Evolutionary conservation across 2,329 filamentous ascomycete genomes (phyloP).

Genomic region (Microsporum ferrugineum): DNA sequence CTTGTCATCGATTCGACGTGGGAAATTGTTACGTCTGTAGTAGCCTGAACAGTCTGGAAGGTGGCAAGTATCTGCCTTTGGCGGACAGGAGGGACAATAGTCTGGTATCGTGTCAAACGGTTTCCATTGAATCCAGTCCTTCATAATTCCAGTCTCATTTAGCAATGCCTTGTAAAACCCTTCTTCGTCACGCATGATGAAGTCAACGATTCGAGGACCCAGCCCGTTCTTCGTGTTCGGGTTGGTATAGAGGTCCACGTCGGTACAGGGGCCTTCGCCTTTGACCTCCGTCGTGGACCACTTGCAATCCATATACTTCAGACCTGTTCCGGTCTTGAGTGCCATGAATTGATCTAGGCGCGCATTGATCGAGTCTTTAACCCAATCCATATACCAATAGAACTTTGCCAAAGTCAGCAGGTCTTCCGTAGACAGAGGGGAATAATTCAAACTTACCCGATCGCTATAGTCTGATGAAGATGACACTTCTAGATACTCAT

Average conservation of each 20-base stretch:
- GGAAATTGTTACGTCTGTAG: not conserved
- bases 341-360: too few species aligned
- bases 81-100: not conserved
- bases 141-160: not conserved
- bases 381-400: too few species aligned
- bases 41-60: not conserved
- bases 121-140: conserved; percentile 4
- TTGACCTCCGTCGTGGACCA: not conserved
- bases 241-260: not conserved
- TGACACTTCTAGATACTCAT: too few species aligned
- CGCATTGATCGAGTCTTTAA: too few species aligned
- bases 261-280: not conserved
- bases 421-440: too few species aligned
- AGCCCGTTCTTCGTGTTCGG: not conserved
- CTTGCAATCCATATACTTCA: too few species aligned
- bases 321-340: too few species aligned
- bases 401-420: too few species aligned
- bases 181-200: not conserved
- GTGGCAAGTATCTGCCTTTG: not conserved
- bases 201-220: not conserved
- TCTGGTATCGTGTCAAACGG: not conserved
- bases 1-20: not conserved
- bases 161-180: not conserved
- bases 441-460: too few species aligned
- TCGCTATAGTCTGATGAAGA: too few species aligned